Base-by-base conservation (phyloP, 2,329 filamentous ascomycete genomes). In the Elsinoe necatrix region DNA sequence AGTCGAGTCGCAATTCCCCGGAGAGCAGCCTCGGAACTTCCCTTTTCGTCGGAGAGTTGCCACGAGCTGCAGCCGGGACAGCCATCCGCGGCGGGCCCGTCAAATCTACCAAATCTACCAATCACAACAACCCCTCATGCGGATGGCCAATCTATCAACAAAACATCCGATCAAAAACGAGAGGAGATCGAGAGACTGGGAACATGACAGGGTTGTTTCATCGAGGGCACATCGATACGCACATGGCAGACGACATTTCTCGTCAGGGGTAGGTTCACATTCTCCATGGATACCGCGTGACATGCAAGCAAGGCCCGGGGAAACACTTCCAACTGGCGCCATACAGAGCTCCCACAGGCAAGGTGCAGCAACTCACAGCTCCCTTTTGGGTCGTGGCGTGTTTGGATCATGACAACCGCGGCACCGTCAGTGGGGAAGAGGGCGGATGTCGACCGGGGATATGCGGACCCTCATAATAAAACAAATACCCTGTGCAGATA, bases 141-240 rank as follows among this genome's bases (percentile, higher is more conserved):
- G 48, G 48, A 52, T 39, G 48, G 48, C 25, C 48, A 52, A 52
- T 52, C 48, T 52, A 39, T 52, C 31, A 52, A 52, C 25, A 52
- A 29, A 52, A 16, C 45, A 16, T 31, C 45, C 25, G 45, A 52
- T 52, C 16, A 45, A 14, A 25, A 34, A 52, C 31, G 29, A 39
- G 31, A 50, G 31, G 48, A n/a, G 48, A 52, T 52, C 48, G 29
- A 39, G 11, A 11, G 9, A n/a, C 48, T 52, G n/a, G 48, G 48
- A 29, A 18, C 14, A 25, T 23, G 31, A n/a, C 25, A 37, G 16
- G 48, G 31, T 31, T 52, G 48, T 52, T 52, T 52, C 48, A 39
- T 16, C 29, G 9, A 52, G 34, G 12, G 31, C 29, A 23, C 9
- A 52, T 29, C 25, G 16, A 25, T 25, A 25, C 16, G 48, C 48